Evolutionary conservation across 1,284 basidiomycete species (phyloP).

Genomic region (Marasmius oreades): DNA sequence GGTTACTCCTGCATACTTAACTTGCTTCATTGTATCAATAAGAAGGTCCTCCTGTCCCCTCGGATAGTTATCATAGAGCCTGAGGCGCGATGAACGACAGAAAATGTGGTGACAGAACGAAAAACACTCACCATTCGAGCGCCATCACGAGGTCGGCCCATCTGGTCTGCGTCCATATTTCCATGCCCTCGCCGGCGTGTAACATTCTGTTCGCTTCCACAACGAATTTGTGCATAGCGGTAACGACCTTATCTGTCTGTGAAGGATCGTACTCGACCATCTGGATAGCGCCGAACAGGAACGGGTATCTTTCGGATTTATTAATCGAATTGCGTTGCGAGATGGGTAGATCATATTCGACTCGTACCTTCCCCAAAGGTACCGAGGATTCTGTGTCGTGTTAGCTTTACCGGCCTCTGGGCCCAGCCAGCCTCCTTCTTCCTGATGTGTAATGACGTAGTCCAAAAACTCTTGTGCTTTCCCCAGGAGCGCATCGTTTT

Average conservation of each 20-base stretch:
- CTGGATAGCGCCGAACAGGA: slow-evolving; percentile 53
- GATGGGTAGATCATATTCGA: background rate
- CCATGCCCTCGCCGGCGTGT: slow-evolving; percentile 45
- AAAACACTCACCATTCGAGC: slow-evolving; percentile 43
- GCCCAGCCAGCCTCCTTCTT: slow-evolving; percentile 54
- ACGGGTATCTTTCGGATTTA: slow-evolving; percentile 39
- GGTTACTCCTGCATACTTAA: slow-evolving; percentile 49
- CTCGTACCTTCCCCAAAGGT: slow-evolving; percentile 50
- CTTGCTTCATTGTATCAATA: slow-evolving; percentile 50
- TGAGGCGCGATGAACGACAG: slow-evolving; percentile 17
- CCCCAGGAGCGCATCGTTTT: slow-evolving; percentile 41
- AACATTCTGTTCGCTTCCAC: slow-evolving; percentile 54
- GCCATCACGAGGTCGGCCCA: slow-evolving; percentile 58
- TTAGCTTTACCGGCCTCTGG: slow-evolving; percentile 40
- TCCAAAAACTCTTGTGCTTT: slow-evolving; percentile 49
- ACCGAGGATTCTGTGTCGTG: slow-evolving; percentile 44
- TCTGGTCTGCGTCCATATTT: slow-evolving; percentile 50
- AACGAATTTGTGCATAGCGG: slow-evolving; percentile 49
- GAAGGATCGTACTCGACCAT: slow-evolving; percentile 48
- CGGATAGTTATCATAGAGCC: slow-evolving; percentile 52
- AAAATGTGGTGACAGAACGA: background rate
- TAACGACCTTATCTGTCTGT: slow-evolving; percentile 40
- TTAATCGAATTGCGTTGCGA: background rate
- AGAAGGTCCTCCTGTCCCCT: slow-evolving; percentile 45
- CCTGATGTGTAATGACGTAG: slow-evolving; percentile 52